Conservation (phyloP, 257 asterid genomes). For the Pogostemon cablin region DNA sequence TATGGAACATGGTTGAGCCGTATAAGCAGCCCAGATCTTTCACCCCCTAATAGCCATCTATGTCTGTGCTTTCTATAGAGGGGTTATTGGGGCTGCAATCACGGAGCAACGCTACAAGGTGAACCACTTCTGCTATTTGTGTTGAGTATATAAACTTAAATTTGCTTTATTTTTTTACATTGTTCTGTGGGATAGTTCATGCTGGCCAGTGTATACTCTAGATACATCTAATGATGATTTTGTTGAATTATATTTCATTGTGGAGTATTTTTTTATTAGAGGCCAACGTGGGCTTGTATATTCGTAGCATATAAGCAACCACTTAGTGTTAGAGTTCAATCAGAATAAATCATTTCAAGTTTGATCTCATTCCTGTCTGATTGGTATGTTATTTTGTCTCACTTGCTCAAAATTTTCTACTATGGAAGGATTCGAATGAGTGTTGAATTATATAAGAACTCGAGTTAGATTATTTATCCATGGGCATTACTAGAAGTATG, state of each 20-base stretch:
- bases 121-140: not conserved
- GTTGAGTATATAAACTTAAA: too few relatives aligned
- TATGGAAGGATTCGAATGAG: too few relatives aligned
- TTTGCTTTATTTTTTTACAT: too few relatives aligned
- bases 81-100: slow-evolving; percentile 86
- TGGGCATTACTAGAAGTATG: too few relatives aligned
- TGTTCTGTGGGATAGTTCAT: not conserved
- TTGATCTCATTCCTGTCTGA: too few relatives aligned
- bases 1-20: slow-evolving; percentile 94
- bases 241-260: not conserved
- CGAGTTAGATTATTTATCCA: too few relatives aligned
- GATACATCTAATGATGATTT: not conserved
- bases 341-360: not conserved
- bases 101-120: slow-evolving; percentile 85
- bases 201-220: not conserved
- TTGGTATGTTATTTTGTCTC: too few relatives aligned
- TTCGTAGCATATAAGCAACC: not conserved
- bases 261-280: not conserved
- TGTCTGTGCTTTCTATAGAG: slow-evolving; percentile 76
- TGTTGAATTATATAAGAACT: too few relatives aligned
- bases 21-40: slow-evolving; percentile 82
- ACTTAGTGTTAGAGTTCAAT: not conserved
- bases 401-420: too few relatives aligned
- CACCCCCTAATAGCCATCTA: slow-evolving; percentile 72
- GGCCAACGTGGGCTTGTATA: not conserved